A percentile compares a stretch with the other conserved stretches of the same genome.
Conservation (phyloP, 257 asterid genomes). For the Linaria vulgaris region DNA sequence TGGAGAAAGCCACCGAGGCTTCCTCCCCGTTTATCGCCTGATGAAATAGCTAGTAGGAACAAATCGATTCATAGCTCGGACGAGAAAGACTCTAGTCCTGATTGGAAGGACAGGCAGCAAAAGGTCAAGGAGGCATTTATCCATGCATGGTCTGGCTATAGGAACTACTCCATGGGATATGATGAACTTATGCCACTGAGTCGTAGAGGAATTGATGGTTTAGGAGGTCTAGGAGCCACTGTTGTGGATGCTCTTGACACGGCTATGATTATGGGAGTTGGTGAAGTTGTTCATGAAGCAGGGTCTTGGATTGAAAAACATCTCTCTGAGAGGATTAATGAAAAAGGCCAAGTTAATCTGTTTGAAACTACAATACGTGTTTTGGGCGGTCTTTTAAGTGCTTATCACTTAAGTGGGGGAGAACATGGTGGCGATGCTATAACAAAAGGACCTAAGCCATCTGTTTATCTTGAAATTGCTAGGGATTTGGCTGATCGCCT, state of each 20-base stretch:
- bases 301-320: slow-evolving; percentile 87
- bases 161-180: slow-evolving; percentile 70
- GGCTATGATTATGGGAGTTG: slow-evolving; percentile 89
- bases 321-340: slow-evolving; percentile 65
- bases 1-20: slow-evolving; percentile 87
- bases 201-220: slow-evolving; percentile 70
- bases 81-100: slow-evolving; percentile 37
- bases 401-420: slow-evolving; percentile 84
- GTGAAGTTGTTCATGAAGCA: slow-evolving; percentile 71
- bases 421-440: slow-evolving; percentile 46
- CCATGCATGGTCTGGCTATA: slow-evolving; percentile 96
- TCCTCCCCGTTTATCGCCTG: slow-evolving; percentile 87
- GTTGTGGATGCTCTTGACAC: slow-evolving; percentile 92
- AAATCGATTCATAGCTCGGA: slow-evolving; percentile 36
- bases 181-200: slow-evolving; percentile 97
- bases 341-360: slow-evolving; percentile 83
- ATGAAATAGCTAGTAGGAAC: slow-evolving; percentile 60
- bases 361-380: slow-evolving; percentile 93
- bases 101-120: slow-evolving; percentile 68
- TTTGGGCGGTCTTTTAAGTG: slow-evolving; percentile 94
- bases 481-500: slow-evolving; percentile 84
- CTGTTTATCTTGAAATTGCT: slow-evolving; percentile 81
- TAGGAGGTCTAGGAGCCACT: slow-evolving; percentile 98
- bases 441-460: slow-evolving; percentile 65
- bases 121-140: slow-evolving; percentile 83